Evolutionary conservation across 805 yeast species (phyloP).

Genomic region (Metschnikowia arizonensis): DNA sequence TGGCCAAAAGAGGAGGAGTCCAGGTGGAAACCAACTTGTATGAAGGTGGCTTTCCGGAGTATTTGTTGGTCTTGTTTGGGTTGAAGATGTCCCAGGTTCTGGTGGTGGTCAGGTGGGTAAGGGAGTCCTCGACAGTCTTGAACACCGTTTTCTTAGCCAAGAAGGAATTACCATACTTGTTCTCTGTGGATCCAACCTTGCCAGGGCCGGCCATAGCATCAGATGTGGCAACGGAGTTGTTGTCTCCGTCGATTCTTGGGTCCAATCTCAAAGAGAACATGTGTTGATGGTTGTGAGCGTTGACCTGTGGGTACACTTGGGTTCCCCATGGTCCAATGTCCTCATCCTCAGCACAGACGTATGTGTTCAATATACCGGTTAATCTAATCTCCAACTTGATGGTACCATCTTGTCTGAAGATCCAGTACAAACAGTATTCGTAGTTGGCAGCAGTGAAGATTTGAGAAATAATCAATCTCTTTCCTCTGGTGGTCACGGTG

Average conservation of each 20-base stretch:
- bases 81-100: conserved; percentile 78
- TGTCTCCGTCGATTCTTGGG: conserved; percentile 78
- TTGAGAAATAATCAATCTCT: conserved; percentile 69
- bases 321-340: conserved; percentile 76
- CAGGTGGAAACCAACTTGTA: conserved; percentile 74
- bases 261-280: conserved; percentile 72
- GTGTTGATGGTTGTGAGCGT: conserved; percentile 87
- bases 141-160: conserved; percentile 60
- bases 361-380: conserved; percentile 81
- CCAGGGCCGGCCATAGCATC: conserved; percentile 60
- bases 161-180: conserved; percentile 77
- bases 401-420: conserved; percentile 78
- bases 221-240: conserved; percentile 64
- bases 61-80: conserved; percentile 60
- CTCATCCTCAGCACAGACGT: conserved; percentile 59
- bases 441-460: conserved; percentile 85
- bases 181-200: conserved; percentile 63
- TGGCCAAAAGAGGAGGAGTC: conserved; percentile 69
- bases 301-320: conserved; percentile 70
- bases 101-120: conserved; percentile 59
- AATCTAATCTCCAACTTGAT: conserved; percentile 74
- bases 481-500: conserved; percentile 70
- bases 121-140: conserved; percentile 64
- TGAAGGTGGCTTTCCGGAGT: conserved; percentile 71
- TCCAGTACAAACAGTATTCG: conserved; percentile 83